Percentiles rank a stretch among this genome's conserved stretches.
Conservation (phyloP, 2,329 filamentous ascomycete genomes). For the Alternaria panax region DNA sequence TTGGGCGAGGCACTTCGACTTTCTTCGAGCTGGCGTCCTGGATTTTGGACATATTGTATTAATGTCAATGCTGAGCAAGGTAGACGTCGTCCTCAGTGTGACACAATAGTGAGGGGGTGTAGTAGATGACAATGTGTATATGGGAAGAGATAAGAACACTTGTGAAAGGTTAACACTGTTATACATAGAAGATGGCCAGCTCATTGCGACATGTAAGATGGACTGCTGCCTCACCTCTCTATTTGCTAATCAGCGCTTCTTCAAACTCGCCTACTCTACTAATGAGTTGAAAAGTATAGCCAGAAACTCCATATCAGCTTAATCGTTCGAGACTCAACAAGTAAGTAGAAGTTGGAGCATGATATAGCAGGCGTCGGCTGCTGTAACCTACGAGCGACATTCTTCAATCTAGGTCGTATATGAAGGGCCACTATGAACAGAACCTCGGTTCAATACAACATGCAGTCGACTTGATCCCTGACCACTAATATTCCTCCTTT, state of each 20-base stretch:
- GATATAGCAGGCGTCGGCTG: not conserved
- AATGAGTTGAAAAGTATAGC: too few species aligned
- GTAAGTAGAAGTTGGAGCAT: not conserved
- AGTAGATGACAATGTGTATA: too few species aligned
- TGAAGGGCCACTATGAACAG: not conserved
- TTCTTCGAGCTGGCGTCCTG: too few species aligned
- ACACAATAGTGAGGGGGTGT: too few species aligned
- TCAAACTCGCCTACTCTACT: too few species aligned
- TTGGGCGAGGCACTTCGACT: too few species aligned
- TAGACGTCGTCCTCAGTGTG: too few species aligned
- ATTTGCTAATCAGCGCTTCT: too few species aligned
- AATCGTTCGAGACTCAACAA: not conserved
- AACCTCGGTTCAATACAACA: not conserved
- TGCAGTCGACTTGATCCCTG: too few species aligned
- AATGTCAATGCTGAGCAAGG: too few species aligned
- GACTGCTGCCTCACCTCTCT: not conserved
- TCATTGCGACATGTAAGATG: not conserved
- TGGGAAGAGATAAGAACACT: not conserved
- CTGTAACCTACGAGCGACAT: not conserved
- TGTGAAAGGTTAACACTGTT: too few species aligned
- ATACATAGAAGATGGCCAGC: not conserved
- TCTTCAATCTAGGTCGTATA: not conserved
- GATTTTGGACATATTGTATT: too few species aligned
- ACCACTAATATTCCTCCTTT: not conserved
- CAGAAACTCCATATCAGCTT: not conserved